Percentiles rank a stretch among this genome's conserved stretches.
Evolutionary conservation across 202 grass and related monocot genomes (phyloP).

Genomic region (Setaria viridis): DNA sequence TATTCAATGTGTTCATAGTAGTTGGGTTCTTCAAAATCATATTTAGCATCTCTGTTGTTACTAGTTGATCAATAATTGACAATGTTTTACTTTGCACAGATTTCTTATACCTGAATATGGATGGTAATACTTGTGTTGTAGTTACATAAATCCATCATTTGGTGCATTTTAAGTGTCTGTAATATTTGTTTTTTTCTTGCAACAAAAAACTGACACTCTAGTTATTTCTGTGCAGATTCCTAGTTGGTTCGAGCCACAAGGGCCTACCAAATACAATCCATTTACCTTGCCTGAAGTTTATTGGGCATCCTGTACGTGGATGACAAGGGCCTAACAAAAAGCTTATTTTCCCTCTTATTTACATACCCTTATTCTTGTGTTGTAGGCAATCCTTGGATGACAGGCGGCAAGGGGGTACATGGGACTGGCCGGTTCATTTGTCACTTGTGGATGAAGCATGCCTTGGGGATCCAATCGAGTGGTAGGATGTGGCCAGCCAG

Average conservation of each 20-base stretch:
- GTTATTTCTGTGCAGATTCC: slow-evolving; percentile 74
- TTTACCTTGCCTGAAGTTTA: slow-evolving; percentile 94
- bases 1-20: not conserved
- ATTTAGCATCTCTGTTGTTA: slow-evolving; percentile 29
- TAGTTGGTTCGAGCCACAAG: slow-evolving; percentile 77
- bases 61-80: slow-evolving; percentile 8
- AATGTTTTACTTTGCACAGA: not conserved
- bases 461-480: not conserved
- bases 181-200: slow-evolving; percentile 14
- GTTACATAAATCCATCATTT: not conserved
- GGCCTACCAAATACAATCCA: slow-evolving; percentile 81
- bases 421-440: no score
- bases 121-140: not conserved
- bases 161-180: not conserved
- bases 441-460: not conserved
- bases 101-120: not conserved
- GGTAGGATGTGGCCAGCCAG: not conserved
- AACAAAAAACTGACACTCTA: not conserved
- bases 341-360: no score
- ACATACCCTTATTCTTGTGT: no score
- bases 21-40: not conserved
- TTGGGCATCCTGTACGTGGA: slow-evolving; percentile 46
- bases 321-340: no score
- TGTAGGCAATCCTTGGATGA: no score
- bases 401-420: no score